These are phyloP conservation scores for Hippophae gyantsensis DNA, from an alignment of 306 rosid genomes.

Conservation along the genomic window DNA sequence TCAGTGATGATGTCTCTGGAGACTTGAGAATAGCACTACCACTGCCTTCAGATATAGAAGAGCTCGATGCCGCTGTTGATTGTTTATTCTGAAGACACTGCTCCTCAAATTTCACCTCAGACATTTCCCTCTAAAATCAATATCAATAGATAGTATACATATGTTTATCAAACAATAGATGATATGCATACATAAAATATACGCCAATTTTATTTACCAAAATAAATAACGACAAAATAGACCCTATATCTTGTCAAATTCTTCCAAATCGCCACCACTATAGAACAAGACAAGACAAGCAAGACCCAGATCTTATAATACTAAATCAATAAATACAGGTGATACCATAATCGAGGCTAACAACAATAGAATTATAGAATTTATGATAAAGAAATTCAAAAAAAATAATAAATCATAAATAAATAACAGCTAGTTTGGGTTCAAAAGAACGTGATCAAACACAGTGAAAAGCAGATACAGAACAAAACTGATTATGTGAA, in stretches of 20 bases:
- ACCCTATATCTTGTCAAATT: conserved; percentile 19
- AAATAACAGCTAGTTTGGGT: conserved; percentile 17
- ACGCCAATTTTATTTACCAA: conserved; percentile 1
- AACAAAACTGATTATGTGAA: conserved; percentile 18
- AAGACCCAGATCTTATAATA: conserved; percentile 59
- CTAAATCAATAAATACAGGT: conserved; percentile 39
- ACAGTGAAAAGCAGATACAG: conserved; percentile 2
- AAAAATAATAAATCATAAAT: conserved; percentile 6
- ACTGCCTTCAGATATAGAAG: conserved; percentile 73
- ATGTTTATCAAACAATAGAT: conserved; percentile 4
- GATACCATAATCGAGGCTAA: conserved; percentile 2
- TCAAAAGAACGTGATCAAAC: conserved; percentile 29
- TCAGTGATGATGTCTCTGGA: conserved; percentile 51
- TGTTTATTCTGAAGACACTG: conserved; percentile 86
- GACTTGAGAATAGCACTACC: conserved; percentile 64
- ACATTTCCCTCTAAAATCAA: conserved; percentile 32
- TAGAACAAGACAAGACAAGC: conserved; percentile 18
- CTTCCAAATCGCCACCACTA: conserved; percentile 22
- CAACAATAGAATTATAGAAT: conserved; percentile 19
- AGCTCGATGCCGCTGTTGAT: conserved; percentile 68
- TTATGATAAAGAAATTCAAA: conserved; percentile 2
- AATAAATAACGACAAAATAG: conserved; percentile 28
- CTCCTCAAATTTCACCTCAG: conserved; percentile 59
- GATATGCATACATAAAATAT: conserved; percentile 9
- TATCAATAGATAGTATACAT: neutral